Evolutionary conservation across 345 rosid species (phyloP).

Genomic region (Euphorbia tirucalli): DNA sequence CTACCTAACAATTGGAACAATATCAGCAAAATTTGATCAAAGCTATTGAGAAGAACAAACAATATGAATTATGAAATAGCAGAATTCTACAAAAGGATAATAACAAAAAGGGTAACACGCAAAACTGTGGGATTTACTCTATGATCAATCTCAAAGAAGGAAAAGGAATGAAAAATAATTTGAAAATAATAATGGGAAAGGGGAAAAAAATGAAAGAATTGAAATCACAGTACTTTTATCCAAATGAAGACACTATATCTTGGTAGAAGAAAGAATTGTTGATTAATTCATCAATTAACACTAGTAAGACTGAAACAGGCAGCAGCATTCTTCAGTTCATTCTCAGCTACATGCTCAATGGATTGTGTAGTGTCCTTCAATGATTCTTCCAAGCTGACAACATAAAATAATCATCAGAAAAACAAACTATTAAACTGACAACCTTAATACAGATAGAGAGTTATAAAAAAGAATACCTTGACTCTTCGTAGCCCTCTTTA

Average conservation of each 20-base stretch:
- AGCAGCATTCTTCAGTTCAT: slow-evolving; percentile 81
- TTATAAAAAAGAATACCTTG: slow-evolving; percentile 7
- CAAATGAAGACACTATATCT: slow-evolving; percentile 1
- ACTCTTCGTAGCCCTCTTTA: slow-evolving; percentile 30
- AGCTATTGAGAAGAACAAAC: not conserved
- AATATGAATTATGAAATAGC: not conserved
- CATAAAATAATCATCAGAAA: not conserved
- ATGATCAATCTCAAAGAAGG: not conserved
- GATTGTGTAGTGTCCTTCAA: slow-evolving; percentile 51
- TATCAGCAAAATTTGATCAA: not conserved
- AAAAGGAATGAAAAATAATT: not conserved
- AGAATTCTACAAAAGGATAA: not conserved
- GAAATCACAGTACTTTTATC: slow-evolving; percentile 1
- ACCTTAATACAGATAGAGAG: not conserved
- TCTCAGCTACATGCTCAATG: slow-evolving; percentile 52
- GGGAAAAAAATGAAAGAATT: not conserved
- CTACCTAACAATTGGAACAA: not conserved
- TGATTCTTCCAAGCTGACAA: slow-evolving; percentile 63
- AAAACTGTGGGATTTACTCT: slow-evolving; percentile 13
- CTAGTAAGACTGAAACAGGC: slow-evolving; percentile 82
- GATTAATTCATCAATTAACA: slow-evolving; percentile 41
- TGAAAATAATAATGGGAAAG: not conserved
- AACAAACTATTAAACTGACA: not conserved
- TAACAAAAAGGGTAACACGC: not conserved
- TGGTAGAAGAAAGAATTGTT: not conserved